These are phyloP conservation scores for Euphorbia lathyris DNA, from an alignment of 345 rosid species.

Conservation along the genomic window DNA sequence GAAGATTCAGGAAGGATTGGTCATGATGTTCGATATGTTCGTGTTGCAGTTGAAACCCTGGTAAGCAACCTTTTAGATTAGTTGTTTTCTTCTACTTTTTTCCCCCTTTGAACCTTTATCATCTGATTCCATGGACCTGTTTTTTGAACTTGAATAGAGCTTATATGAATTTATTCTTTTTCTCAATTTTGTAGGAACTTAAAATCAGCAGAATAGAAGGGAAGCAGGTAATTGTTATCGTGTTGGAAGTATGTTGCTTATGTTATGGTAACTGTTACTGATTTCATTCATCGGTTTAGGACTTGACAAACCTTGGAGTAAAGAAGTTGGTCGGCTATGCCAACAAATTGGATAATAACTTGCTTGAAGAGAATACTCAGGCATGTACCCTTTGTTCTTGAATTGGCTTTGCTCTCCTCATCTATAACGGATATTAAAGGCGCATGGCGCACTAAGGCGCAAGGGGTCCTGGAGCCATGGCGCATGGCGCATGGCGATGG, in stretches of 20 bases:
- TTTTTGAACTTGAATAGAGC: slow-evolving; percentile 6
- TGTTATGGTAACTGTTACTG: slow-evolving; percentile 11
- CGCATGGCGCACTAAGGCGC: too few relatives aligned
- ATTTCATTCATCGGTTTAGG: slow-evolving; percentile 25
- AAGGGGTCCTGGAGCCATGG: too few relatives aligned
- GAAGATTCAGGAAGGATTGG: slow-evolving; percentile 43
- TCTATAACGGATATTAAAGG: too few relatives aligned
- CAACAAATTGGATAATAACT: slow-evolving; percentile 30
- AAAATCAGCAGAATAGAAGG: slow-evolving; percentile 58
- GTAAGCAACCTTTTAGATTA: slow-evolving; percentile 34
- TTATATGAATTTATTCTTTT: not conserved
- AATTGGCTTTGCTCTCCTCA: not conserved
- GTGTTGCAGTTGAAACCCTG: slow-evolving; percentile 68
- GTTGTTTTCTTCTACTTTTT: not conserved
- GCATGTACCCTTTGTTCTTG: slow-evolving; percentile 26
- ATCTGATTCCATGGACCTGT: not conserved
- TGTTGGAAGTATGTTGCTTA: not conserved
- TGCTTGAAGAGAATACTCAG: slow-evolving; percentile 38
- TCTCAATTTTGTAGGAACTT: slow-evolving; percentile 39
- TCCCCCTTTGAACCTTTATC: not conserved
- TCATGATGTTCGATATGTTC: slow-evolving; percentile 49
- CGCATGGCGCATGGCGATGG: too few relatives aligned
- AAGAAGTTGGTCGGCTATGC: slow-evolving; percentile 40
- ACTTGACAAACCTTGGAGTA: slow-evolving; percentile 40
- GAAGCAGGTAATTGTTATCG: slow-evolving; percentile 52